Base-by-base conservation (phyloP, 2,329 filamentous ascomycete genomes). In the Diplodia scrobiculata region DNA sequence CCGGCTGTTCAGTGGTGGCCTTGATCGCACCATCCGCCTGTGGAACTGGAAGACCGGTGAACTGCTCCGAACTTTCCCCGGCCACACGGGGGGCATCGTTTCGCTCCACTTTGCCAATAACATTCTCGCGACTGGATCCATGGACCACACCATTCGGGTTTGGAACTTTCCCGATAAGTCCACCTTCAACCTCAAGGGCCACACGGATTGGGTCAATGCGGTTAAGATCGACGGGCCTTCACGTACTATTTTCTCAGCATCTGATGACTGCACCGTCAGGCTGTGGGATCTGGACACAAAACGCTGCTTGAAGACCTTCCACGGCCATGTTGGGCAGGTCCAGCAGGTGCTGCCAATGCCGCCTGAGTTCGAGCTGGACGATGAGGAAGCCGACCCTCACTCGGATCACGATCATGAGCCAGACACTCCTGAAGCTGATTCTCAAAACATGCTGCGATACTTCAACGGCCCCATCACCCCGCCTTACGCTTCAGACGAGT, bases 1-100 rank as follows among this genome's bases (percentile, higher is more conserved):
- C 65, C 96, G 96, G 73, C 84, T 99, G 67, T 93, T 97, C 74
- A 96, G 90, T 66, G 95, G 93, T 62, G 92, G 91, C 74, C 83
- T 97, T 66, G 95, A 98, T 76, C 86, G 87, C 58, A 96, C 89
- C 4, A 85, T 99, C 72, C 93, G 91, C 75, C 87, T 99, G 38
- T 99, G 95, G 95, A 96, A 99, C 74, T 97, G 93, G 92, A 87
- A 90, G 68, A 97, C 92, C 0, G 95, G 95, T 54, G 87, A 92
- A 72, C 92, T 91, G 71, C 84, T 97, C 66, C 90, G 89, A 58
- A 96, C 90, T 0, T 88, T 96, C 65, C 84, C 86, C 13, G 90
- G 89, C 25, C 95, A 98, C 74, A 86, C 84, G 19, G 89, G 88
- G 41, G 93, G 93, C 13, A 90, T 99, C 29, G 89, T 98, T 69